Conservation (phyloP, 495 filamentous ascomycete genomes). For the Astrocystis sublimbata region DNA sequence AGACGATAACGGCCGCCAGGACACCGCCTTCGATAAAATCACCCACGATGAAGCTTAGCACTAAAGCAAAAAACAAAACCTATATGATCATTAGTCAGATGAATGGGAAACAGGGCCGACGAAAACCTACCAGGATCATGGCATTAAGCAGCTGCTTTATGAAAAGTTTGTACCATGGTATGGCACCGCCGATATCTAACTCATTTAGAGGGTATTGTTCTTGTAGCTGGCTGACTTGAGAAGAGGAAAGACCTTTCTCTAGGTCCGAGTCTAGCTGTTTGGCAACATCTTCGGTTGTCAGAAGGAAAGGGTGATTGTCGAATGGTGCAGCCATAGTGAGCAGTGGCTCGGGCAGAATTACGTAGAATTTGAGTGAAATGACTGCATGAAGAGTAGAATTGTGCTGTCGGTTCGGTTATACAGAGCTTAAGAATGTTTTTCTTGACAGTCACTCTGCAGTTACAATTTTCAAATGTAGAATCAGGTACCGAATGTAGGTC, state of each 20-base stretch:
- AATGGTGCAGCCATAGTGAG: conserved; percentile 43
- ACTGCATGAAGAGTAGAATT: conserved; percentile 5
- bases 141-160: conserved; percentile 67
- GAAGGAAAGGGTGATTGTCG: conserved; percentile 54
- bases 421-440: neutral
- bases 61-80: conserved; percentile 85
- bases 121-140: conserved; percentile 60
- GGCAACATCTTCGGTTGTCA: conserved; percentile 53
- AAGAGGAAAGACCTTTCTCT: conserved; percentile 58
- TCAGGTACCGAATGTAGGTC: neutral
- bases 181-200: conserved; percentile 59
- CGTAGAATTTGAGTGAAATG: neutral
- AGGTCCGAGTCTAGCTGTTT: conserved; percentile 53
- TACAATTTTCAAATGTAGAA: neutral
- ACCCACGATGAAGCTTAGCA: conserved; percentile 72
- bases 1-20: conserved; percentile 73
- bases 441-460: neutral
- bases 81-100: conserved; percentile 31
- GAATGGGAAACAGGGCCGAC: neutral
- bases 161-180: conserved; percentile 65
- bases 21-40: conserved; percentile 86
- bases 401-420: neutral
- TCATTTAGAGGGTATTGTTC: conserved; percentile 61
- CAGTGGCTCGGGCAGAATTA: neutral
- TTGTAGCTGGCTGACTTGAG: conserved; percentile 51